Percentiles rank a stretch among this genome's conserved stretches.
Evolutionary conservation across 2,329 filamentous ascomycete species (phyloP).

Genomic region (Orbilia brochopaga): DNA sequence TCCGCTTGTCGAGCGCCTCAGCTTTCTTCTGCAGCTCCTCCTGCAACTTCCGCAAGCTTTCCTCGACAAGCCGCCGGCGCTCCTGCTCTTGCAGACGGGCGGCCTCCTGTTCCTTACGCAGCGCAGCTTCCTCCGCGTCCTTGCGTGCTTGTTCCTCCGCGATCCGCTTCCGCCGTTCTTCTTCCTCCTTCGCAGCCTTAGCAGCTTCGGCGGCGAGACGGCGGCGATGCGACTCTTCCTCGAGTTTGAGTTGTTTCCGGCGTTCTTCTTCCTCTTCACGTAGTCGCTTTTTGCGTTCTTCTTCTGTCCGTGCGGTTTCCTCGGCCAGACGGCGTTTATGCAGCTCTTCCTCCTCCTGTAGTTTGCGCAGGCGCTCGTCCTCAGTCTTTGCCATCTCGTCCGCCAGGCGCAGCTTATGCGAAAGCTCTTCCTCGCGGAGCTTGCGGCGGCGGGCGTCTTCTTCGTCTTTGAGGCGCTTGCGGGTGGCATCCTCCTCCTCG

Average conservation of each 20-base stretch:
- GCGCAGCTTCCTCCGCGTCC: slow-evolving; percentile 34
- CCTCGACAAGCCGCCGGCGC: slow-evolving; percentile 33
- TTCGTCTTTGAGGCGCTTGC: slow-evolving; percentile 67
- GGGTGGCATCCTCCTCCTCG: slow-evolving; percentile 77
- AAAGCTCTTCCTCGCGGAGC: slow-evolving; percentile 42
- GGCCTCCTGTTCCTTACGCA: slow-evolving; percentile 5
- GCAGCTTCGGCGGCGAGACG: slow-evolving; percentile 15
- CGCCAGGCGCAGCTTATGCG: slow-evolving; percentile 42
- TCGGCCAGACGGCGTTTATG: slow-evolving; percentile 45
- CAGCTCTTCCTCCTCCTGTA: slow-evolving; percentile 33
- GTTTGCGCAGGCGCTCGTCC: slow-evolving; percentile 79
- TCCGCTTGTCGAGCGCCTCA: slow-evolving; percentile 34
- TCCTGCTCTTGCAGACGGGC: slow-evolving; percentile 21
- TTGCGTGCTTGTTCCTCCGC: slow-evolving; percentile 33
- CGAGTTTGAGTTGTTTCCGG: slow-evolving; percentile 26
- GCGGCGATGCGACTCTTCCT: slow-evolving; percentile 21
- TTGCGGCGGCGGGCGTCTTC: slow-evolving; percentile 28
- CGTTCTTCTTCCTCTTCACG: slow-evolving; percentile 32
- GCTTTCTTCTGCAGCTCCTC: slow-evolving; percentile 38
- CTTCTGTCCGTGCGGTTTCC: slow-evolving; percentile 28
- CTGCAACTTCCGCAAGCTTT: slow-evolving; percentile 24
- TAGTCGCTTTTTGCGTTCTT: slow-evolving; percentile 25
- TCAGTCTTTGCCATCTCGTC: slow-evolving; percentile 62
- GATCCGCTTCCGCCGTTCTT: slow-evolving; percentile 15
- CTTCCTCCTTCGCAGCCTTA: background rate